A percentile compares a stretch with the other conserved stretches of the same genome.
Evolutionary conservation across 2,329 filamentous ascomycete genomes (phyloP).

Genomic region (Epichloe gansuensis): DNA sequence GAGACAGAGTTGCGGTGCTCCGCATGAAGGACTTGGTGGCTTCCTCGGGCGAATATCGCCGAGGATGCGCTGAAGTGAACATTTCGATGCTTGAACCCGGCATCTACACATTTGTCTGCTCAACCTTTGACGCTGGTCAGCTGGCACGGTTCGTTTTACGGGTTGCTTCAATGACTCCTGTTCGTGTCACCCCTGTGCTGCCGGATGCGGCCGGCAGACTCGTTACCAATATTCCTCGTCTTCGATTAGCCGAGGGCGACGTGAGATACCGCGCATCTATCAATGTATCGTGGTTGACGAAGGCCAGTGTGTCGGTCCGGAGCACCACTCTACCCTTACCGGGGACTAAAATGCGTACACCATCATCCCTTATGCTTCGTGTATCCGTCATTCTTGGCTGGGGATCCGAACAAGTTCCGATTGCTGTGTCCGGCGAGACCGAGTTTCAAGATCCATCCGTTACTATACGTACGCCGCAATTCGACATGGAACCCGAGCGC

Average conservation of each 20-base stretch:
- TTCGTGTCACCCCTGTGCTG: slow-evolving; percentile 47
- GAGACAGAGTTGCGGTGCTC: slow-evolving; percentile 57
- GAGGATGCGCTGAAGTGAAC: slow-evolving; percentile 61
- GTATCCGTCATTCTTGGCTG: slow-evolving; percentile 61
- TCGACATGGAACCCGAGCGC: slow-evolving; percentile 59
- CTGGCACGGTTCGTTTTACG: slow-evolving; percentile 61
- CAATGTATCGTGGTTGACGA: slow-evolving; percentile 38
- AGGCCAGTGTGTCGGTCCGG: slow-evolving; percentile 28
- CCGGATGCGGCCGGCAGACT: slow-evolving; percentile 66
- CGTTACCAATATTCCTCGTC: slow-evolving; percentile 41
- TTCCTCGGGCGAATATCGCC: slow-evolving; percentile 79
- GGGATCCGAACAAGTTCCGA: slow-evolving; percentile 51
- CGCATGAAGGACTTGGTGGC: slow-evolving; percentile 65
- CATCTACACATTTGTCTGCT: slow-evolving; percentile 77
- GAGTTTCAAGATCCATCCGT: slow-evolving; percentile 57
- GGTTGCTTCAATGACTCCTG: slow-evolving; percentile 50
- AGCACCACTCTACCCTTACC: slow-evolving; percentile 17
- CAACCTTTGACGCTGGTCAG: slow-evolving; percentile 76
- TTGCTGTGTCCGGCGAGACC: slow-evolving; percentile 58
- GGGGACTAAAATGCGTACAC: slow-evolving; percentile 9
- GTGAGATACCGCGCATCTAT: slow-evolving; percentile 28
- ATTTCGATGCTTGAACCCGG: slow-evolving; percentile 50
- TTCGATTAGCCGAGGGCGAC: slow-evolving; percentile 36
- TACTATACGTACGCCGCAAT: slow-evolving; percentile 56
- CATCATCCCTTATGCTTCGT: slow-evolving; percentile 46